Percentiles rank a stretch among this genome's conserved stretches.
These are phyloP conservation scores for Posidonia australis DNA, from an alignment of 106 monocot genomes.

Conservation along the genomic window DNA sequence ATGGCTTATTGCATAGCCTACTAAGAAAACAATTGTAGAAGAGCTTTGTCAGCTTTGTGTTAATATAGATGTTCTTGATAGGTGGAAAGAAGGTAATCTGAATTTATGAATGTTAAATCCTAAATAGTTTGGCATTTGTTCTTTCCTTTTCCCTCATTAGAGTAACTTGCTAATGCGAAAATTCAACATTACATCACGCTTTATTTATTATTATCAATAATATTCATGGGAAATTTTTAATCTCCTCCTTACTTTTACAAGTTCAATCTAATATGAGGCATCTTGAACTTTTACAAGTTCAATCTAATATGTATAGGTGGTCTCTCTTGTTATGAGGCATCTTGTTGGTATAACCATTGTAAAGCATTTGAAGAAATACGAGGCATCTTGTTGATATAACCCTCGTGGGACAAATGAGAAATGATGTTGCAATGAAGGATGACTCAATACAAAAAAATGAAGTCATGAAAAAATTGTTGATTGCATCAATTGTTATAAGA, in stretches of 20 bases:
- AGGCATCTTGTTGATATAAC: too few relatives aligned
- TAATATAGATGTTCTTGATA: constrained; percentile 33
- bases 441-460: too few relatives aligned
- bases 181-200: too few relatives aligned
- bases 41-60: constrained; percentile 32
- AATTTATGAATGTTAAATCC: neutral
- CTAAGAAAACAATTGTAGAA: constrained; percentile 43
- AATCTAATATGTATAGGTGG: constrained; percentile 14
- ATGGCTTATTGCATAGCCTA: constrained; percentile 36
- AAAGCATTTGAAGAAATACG: constrained; percentile 40
- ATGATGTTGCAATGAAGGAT: too few relatives aligned
- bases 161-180: neutral
- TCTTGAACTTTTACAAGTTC: constrained; percentile 5
- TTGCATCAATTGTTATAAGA: too few relatives aligned
- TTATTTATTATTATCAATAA: too few relatives aligned
- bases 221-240: neutral
- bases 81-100: constrained; percentile 27
- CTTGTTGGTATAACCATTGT: constrained; percentile 34
- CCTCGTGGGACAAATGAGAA: too few relatives aligned
- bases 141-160: neutral
- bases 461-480: too few relatives aligned
- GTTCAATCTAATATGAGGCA: constrained; percentile 11
- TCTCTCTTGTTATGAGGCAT: constrained; percentile 33
- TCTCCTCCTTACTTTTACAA: neutral
- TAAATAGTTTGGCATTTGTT: neutral